Base-by-base conservation (phyloP, 192 early-diverging fungal species). In the Coemansia sp. region DNA sequence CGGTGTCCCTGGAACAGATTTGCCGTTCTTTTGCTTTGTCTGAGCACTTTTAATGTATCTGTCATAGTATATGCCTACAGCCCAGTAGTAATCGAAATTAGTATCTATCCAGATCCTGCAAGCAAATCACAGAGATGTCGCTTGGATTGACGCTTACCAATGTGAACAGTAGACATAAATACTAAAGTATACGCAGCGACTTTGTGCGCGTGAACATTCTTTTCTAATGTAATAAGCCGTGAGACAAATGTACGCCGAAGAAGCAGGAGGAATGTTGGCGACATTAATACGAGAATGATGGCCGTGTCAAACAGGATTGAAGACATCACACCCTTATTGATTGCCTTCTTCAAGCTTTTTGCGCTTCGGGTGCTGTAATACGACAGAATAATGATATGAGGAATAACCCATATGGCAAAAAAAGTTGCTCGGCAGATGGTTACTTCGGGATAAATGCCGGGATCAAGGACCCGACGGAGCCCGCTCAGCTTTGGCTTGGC, bases 231-330 rank as follows among this genome's bases (percentile, higher is more conserved):
- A 14, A 92, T 75, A 43, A 88, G 77, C 5, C 71, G 61, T 52
- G 83, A 83, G 23, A 91, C 67, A n/a, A 88, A 82, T 3, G 85
- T 85, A 35, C 77, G 78, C 4, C 85, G 81, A 8, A 88, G 62
- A 22, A 83, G 67, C 11, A 73, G 66, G 57, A 91, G 70, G 26
- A 87, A 72, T 16, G 90, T 95, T 11, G 91, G 83, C 65, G 91
- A 95, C 69, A 96, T 91, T 22, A 92, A 90, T 57, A 95, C 80
- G 31, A 94, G 79, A 54, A 96, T 85, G 16, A 92, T 72, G 17
- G 86, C 90, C 49, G 87, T 52, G 39, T 87, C 85, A 43, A 89
- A 70, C 56, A 75, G 16, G 14, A 67, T 75, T 37, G 69, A 59
- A 6, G 55, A 49, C 69, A 71, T 81, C 5, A 67, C 52, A 7